These are phyloP conservation scores for Exophiala aquamarina DNA, from an alignment of 2,329 filamentous ascomycete species.

Conservation along the genomic window DNA sequence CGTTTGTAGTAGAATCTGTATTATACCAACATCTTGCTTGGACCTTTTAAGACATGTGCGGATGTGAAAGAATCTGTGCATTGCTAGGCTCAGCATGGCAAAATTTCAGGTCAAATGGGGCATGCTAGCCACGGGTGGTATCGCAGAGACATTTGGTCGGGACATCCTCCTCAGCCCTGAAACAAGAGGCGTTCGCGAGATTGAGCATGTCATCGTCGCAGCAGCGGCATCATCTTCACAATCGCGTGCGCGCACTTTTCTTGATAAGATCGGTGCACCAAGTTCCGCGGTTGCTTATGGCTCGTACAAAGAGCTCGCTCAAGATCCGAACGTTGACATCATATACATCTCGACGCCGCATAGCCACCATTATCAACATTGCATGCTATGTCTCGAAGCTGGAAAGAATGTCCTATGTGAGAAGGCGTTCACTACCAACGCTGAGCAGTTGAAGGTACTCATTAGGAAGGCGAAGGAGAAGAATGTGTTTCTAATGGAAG, in stretches of 20 bases:
- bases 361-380: conserved; percentile 89
- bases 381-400: conserved; percentile 74
- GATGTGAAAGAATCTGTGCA: too few species aligned
- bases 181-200: conserved; percentile 66
- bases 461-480: conserved; percentile 64
- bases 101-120: too few species aligned
- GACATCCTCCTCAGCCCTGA: conserved; percentile 77
- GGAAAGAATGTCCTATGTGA: conserved; percentile 88
- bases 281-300: conserved; percentile 68
- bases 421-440: conserved; percentile 85
- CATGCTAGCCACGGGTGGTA: conserved; percentile 40
- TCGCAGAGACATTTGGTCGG: conserved; percentile 63
- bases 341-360: conserved; percentile 88
- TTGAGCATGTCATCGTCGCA: conserved; percentile 74
- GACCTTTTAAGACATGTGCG: too few species aligned
- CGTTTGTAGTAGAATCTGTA: too few species aligned
- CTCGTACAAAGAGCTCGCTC: conserved; percentile 77
- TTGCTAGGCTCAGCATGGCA: too few species aligned
- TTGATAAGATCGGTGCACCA: conserved; percentile 69
- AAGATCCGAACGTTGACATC: conserved; percentile 76
- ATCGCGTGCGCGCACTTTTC: conserved; percentile 68
- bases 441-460: conserved; percentile 70
- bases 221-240: conserved; percentile 75
- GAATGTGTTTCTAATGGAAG: conserved; percentile 70
- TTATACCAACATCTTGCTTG: too few species aligned